These are phyloP conservation scores for Kwoniella botswanensis DNA, from an alignment of 768 basidiomycete genomes.

Conservation along the genomic window DNA sequence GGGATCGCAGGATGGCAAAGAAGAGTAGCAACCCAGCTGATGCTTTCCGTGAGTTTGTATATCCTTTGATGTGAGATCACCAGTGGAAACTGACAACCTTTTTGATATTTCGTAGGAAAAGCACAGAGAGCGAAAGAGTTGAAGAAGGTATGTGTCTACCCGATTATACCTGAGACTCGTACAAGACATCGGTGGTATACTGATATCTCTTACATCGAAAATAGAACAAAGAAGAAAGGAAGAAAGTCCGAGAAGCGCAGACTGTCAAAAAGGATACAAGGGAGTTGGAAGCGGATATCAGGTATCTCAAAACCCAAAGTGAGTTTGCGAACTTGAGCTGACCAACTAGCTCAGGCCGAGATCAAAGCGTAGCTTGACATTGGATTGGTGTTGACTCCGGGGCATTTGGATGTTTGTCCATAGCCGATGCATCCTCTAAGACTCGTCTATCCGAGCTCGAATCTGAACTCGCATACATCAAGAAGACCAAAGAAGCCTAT, in stretches of 20 bases:
- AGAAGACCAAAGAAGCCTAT: slow-evolving; percentile 87
- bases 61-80: neutral
- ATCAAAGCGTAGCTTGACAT: too few species aligned
- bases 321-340: neutral
- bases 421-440: slow-evolving; percentile 62
- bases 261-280: slow-evolving; percentile 91
- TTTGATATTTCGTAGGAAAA: slow-evolving; percentile 68
- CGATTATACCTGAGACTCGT: too few species aligned
- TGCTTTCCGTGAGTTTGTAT: slow-evolving; percentile 71
- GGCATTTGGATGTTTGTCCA: neutral
- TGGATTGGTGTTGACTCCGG: too few species aligned
- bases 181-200: neutral
- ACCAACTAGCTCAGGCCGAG: neutral
- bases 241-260: slow-evolving; percentile 83
- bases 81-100: neutral
- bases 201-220: neutral
- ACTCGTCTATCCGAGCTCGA: slow-evolving; percentile 74
- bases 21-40: slow-evolving; percentile 94
- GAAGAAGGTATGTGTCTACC: slow-evolving; percentile 72
- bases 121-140: slow-evolving; percentile 91
- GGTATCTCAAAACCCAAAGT: slow-evolving; percentile 27
- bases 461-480: slow-evolving; percentile 76
- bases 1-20: slow-evolving; percentile 69
- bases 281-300: slow-evolving; percentile 61
- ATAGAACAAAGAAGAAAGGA: slow-evolving; percentile 87